Evolutionary conservation across 1,284 basidiomycete species (phyloP), one percentile per base, ranked within the genome.

Genomic region (Ceratobasidium sp.): DNA sequence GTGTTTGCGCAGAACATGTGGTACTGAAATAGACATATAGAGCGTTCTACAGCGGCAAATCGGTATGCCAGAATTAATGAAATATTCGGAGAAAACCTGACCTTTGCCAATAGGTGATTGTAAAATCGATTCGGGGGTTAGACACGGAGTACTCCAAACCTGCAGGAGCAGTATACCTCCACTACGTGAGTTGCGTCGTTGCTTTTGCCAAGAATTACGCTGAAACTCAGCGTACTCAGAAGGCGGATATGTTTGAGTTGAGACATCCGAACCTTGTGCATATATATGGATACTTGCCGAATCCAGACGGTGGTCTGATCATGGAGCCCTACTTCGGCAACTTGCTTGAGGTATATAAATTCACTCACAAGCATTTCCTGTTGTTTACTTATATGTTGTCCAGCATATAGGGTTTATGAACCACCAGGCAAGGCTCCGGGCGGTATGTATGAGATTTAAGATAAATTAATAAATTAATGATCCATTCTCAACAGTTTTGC

Each of bases 241-340:
- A 38, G 8, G 9, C 26, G 46, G 58, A 61, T 14, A 61, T 61
- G 58, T 43, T 61, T n/a, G 41, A 23, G 3, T 44, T 61, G n/a
- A 61, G 46, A 28, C 58, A 61, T 28, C 41, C 43, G 13, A 38
- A 61, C 23, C 41, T 61, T 1, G 58, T 61, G 13, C 41, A 61
- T 21, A 61, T 61, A 21, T 23, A 6, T 21, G 58, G 35, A 11
- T 43, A 3, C 46, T 61, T 16, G 41, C 14, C 13, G 41, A 44
- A 28, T 9, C 38, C 16, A 21, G 3, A 21, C 18, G 23, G 23
- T 9, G n/a, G 23, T 2, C 32, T 61, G 28, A 41, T 43, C n/a
- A 61, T 61, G 58, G 58, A 61, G 30, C 21, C 43, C 23, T 61
- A 61, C n/a, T 21, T 43, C n/a, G 46, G 21, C 38, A 43, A 61